Evolutionary conservation across 2,329 filamentous ascomycete species (phyloP), one percentile per base, ranked within the genome.

Genomic region (Ascochyta clinopodiicola): DNA sequence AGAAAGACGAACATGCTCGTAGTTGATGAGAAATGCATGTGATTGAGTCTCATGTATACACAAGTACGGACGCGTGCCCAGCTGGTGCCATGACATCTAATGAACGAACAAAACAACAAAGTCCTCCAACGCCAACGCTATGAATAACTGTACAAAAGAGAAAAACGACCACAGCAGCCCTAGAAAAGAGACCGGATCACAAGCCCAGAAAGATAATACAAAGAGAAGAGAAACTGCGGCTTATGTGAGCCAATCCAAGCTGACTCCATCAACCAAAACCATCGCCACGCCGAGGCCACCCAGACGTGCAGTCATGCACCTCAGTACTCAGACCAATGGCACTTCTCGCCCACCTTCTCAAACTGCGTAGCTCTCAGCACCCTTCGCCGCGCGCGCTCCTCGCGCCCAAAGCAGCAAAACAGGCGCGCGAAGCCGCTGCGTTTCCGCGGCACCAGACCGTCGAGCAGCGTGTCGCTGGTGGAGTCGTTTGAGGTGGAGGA

Each of bases 321-420:
- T 32, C 38, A 74, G 36, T 66, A 66, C 52, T 75, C 72, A 1
- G 70, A 53, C 72, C 72, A 75, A 27, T 75, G 71, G 12, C 59
- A 44, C 17, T 65, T 55, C 42, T 69, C 65, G 15, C 71, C 71
- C 1, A 73, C 69, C 52, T 70, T 67, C 38, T 73, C 71, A 44
- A 64, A 75, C 39, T 69, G 66, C 21, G 59, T 59, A 12, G 44
- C 60, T 29, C 65, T 43, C 25, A 59, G 37, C 13, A 62, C 58
- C 22, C 64, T 51, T 34, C 71, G 44, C 12, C 69, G 45, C 9
- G 69, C 66, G 6, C 70, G 57, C 47, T 74, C 72, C 48, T 73
- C 69, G 4, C 68, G 56, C 0, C 72, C 71, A 31, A 75, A 70
- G 59, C 72, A 75, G 60, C 66, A 71, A 44, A 75, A 73, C 4